Conservation (phyloP, 345 rosid genomes). For the Citrus inodora region DNA sequence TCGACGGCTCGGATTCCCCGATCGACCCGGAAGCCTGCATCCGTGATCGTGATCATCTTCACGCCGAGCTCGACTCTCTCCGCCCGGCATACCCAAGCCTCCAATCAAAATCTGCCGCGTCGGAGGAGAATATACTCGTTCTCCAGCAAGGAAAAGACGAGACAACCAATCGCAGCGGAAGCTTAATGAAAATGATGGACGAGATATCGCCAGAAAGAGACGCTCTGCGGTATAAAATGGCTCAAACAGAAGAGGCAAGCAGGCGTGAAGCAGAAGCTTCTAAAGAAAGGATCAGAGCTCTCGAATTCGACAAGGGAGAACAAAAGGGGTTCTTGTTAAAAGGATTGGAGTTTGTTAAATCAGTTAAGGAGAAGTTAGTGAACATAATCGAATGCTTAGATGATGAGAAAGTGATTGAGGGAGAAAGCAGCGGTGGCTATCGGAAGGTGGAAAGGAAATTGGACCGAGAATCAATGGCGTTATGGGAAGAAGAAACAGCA, state of each 20-base stretch:
- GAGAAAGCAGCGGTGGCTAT: neutral
- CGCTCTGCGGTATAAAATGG: slow-evolving; percentile 25
- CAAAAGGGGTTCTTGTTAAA: slow-evolving; percentile 23
- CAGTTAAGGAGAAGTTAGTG: slow-evolving; percentile 36
- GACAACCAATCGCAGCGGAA: slow-evolving; percentile 14
- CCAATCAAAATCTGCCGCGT: slow-evolving; percentile 22
- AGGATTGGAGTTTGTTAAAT: slow-evolving; percentile 25
- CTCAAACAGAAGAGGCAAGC: slow-evolving; percentile 31
- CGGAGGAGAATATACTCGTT: slow-evolving; percentile 31
- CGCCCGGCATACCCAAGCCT: slow-evolving; percentile 28
- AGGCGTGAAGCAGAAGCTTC: slow-evolving; percentile 34
- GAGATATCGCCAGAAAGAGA: slow-evolving; percentile 45
- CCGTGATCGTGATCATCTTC: slow-evolving; percentile 23
- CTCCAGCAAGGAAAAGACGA: slow-evolving; percentile 45
- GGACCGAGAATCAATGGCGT: slow-evolving; percentile 21
- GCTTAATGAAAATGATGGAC: slow-evolving; percentile 20
- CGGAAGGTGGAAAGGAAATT: slow-evolving; percentile 18
- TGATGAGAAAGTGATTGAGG: slow-evolving; percentile 34
- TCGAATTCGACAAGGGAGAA: slow-evolving; percentile 41
- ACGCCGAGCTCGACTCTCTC: slow-evolving; percentile 36
- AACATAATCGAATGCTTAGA: slow-evolving; percentile 29
- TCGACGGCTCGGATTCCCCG: slow-evolving; percentile 18
- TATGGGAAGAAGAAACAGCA: slow-evolving; percentile 24
- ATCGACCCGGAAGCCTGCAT: slow-evolving; percentile 3
- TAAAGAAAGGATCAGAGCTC: slow-evolving; percentile 27